Conservation (phyloP, 1,139 yeast genomes). For the Yamadazyma diospyri region DNA sequence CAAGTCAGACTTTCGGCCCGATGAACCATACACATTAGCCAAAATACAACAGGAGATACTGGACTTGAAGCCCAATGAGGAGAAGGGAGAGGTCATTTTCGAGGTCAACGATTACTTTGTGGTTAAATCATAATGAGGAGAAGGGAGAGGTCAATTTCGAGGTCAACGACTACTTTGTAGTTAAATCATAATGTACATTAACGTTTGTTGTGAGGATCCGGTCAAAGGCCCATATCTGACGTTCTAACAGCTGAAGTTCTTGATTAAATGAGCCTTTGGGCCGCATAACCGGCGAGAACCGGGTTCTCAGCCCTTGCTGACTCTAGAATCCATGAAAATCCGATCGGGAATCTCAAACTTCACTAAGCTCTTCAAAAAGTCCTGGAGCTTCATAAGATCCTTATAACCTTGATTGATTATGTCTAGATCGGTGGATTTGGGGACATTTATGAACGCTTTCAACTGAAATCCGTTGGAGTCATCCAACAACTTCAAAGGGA, state of each 20-base stretch:
- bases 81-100: conserved; percentile 27
- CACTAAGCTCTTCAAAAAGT: conserved; percentile 62
- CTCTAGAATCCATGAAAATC: conserved; percentile 73
- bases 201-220: too few relatives aligned
- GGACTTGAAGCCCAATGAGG: conserved; percentile 19
- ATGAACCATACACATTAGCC: conserved; percentile 22
- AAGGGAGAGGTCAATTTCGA: conserved; percentile 26
- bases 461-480: conserved; percentile 56
- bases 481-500: conserved; percentile 48
- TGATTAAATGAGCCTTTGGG: too few relatives aligned
- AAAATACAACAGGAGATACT: conserved; percentile 21
- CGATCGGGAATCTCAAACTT: conserved; percentile 74
- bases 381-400: conserved; percentile 59
- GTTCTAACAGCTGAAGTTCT: too few relatives aligned
- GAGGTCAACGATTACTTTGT: conserved; percentile 8
- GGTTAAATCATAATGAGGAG: conserved; percentile 14
- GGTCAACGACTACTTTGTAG: conserved; percentile 8
- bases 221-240: too few relatives aligned
- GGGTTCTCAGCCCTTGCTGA: conserved; percentile 10
- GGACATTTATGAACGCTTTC: conserved; percentile 66
- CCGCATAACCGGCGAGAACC: too few relatives aligned
- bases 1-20: conserved; percentile 29
- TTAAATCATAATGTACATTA: conserved; percentile 3
- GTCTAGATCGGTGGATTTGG: conserved; percentile 73
- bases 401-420: conserved; percentile 62